Conservation (phyloP, 371 early-diverging fungal species). For the Sanchytrium tribonematis region DNA sequence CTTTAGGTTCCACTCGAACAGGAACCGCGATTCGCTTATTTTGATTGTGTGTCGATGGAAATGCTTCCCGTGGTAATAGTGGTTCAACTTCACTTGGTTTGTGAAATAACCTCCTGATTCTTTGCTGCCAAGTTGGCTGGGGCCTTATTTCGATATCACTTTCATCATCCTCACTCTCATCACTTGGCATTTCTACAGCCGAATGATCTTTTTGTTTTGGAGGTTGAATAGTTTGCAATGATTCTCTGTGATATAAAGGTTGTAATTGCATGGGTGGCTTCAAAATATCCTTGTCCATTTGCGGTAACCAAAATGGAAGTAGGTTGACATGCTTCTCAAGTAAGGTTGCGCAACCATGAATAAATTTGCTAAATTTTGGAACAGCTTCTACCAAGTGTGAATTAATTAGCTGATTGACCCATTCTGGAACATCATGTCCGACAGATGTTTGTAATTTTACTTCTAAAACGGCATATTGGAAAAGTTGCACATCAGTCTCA, state of each 20-base stretch:
- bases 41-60: neutral
- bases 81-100: neutral
- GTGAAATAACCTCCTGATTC: neutral
- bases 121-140: neutral
- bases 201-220: neutral
- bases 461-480: conserved; percentile 94
- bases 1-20: conserved; percentile 91
- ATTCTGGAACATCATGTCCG: conserved; percentile 64
- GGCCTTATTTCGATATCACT: conserved; percentile 5
- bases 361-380: conserved; percentile 92
- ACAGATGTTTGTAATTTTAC: conserved; percentile 79
- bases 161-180: conserved; percentile 1
- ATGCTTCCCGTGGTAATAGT: neutral
- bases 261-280: conserved; percentile 1
- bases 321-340: conserved; percentile 54
- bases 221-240: neutral
- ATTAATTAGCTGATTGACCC: conserved; percentile 75
- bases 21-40: conserved; percentile 29
- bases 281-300: conserved; percentile 74
- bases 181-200: neutral
- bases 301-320: conserved; percentile 91
- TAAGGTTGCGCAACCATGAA: conserved; percentile 82
- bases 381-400: conserved; percentile 80
- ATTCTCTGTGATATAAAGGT: neutral
- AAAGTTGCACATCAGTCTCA: conserved; percentile 32